Evolutionary conservation across 2,329 filamentous ascomycete species (phyloP), one percentile per base, ranked within the genome.

Genomic region (Aspergillus awamori): DNA sequence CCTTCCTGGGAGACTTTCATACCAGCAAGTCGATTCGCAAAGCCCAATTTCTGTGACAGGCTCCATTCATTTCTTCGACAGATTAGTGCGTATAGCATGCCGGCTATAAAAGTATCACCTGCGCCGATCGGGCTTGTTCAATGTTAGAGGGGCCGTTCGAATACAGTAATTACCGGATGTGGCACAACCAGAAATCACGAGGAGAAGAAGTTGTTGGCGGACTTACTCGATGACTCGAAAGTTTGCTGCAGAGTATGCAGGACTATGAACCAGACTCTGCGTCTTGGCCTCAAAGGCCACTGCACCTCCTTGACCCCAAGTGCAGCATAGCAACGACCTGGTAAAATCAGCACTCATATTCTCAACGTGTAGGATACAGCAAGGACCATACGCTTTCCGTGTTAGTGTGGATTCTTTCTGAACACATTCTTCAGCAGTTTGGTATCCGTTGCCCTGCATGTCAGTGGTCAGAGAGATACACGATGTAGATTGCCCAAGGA

Each of bases 61-160:
- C 77, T 72, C 85, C 85, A 88, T 64, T 82, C 77, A 47, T 70
- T 66, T 64, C 81, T 24, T 45, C 58, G 82, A 70, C 80, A 84
- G 59, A 83, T 75, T 63, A 90, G 74, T 38, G 80, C 82, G 75
- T 87, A 91, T 53, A 92, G 76, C 74, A 90, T 86, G 61, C 88
- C 89, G 36, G 89, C 89, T 65, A 89, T 85, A 69, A 92, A 92
- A 0, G 89, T 91, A 70, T 92, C 90, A 66, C 90, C 90, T 47
- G 89, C 89, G 58, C 89, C 90, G 63, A 92, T 84, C 5, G 88
- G 83, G 72, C 89, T 91, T 72, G 61, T 52, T 5, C 53, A 53
- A n/a, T 65, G 20, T 72, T 38, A 69, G 63, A 20, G 11, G 11
- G 7, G 8, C 20, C 17, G 8, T n/a, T 33, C 5, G 5, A 13